These are phyloP conservation scores for Amanita inopinata DNA, from an alignment of 768 basidiomycete species.

Conservation along the genomic window DNA sequence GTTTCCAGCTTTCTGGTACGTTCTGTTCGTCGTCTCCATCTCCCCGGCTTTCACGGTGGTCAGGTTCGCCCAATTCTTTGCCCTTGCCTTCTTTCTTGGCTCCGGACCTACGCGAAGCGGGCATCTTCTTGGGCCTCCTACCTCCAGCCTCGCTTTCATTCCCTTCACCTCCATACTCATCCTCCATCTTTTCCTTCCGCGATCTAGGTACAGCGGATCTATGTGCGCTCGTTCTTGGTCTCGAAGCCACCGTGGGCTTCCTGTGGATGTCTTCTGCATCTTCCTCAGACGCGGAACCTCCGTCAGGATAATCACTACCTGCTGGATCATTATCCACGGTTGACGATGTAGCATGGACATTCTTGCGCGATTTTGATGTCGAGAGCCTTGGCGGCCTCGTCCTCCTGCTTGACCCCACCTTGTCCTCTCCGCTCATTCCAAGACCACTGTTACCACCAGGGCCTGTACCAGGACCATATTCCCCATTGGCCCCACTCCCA, in stretches of 20 bases:
- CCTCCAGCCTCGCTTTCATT: constrained; percentile 17
- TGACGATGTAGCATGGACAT: no score
- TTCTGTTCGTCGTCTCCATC: constrained; percentile 13
- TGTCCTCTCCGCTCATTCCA: no score
- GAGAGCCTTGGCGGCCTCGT: no score
- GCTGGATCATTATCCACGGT: no score
- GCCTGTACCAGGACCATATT: neutral
- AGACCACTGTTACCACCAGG: neutral
- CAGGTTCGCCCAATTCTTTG: constrained; percentile 17
- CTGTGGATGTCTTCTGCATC: constrained; percentile 1
- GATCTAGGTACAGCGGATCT: neutral
- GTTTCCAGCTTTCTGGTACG: constrained; percentile 14
- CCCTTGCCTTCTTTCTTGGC: constrained; percentile 26
- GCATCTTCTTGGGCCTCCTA: constrained; percentile 13
- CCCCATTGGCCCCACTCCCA: neutral
- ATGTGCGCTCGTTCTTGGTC: neutral
- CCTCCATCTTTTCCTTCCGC: constrained; percentile 4
- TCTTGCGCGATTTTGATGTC: no score
- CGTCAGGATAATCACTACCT: neutral
- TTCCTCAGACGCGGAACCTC: constrained; percentile 2
- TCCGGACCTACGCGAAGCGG: constrained; percentile 13
- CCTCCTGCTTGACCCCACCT: neutral
- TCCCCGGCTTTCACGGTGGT: constrained; percentile 13
- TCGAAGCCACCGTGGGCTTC: neutral
- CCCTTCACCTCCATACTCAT: constrained; percentile 13